phyloP scores from a whole-genome alignment of 176 grass and related monocot species.

The Zea mays region DNA sequence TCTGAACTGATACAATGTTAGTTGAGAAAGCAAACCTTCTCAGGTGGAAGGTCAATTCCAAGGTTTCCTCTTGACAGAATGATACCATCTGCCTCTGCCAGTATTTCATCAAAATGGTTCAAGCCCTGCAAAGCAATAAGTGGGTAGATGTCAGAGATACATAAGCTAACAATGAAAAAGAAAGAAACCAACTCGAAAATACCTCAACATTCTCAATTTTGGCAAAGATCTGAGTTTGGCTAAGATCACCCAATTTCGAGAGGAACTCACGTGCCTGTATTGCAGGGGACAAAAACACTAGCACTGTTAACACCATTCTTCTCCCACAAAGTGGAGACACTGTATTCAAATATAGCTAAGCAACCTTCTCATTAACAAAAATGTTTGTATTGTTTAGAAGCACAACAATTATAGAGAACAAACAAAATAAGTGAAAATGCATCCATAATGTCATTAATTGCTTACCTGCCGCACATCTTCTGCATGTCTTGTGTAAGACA shows the following conservation, averaged over 20 bases:
- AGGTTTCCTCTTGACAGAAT: conserved; percentile 97
- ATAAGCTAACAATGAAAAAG: conserved; percentile 2
- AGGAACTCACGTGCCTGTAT: conserved; percentile 78
- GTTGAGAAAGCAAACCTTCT: conserved; percentile 61
- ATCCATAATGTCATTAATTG: conserved; percentile 13
- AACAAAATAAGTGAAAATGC: background rate
- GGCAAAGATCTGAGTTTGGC: conserved; percentile 96
- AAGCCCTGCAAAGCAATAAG: conserved; percentile 66
- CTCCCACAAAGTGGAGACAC: background rate
- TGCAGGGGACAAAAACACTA: conserved; percentile 27
- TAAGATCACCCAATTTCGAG: conserved; percentile 82
- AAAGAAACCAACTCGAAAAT: conserved; percentile 21
- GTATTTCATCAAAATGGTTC: conserved; percentile 97
- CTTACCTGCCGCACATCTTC: conserved; percentile 90
- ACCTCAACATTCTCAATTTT: conserved; percentile 99
- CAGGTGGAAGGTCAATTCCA: conserved; percentile 97
- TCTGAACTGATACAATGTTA: background rate
- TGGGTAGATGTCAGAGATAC: background rate
- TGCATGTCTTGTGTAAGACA: conserved; percentile 95
- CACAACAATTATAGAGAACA: background rate
- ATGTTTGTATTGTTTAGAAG: background rate
- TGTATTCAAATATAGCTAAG: conserved; percentile 11
- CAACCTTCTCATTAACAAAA: conserved; percentile 22
- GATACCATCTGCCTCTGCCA: conserved; percentile 89
- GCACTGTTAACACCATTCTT: background rate